Conservation (phyloP, 352 stramenopile species). For the Elongisporangium prolatum region DNA sequence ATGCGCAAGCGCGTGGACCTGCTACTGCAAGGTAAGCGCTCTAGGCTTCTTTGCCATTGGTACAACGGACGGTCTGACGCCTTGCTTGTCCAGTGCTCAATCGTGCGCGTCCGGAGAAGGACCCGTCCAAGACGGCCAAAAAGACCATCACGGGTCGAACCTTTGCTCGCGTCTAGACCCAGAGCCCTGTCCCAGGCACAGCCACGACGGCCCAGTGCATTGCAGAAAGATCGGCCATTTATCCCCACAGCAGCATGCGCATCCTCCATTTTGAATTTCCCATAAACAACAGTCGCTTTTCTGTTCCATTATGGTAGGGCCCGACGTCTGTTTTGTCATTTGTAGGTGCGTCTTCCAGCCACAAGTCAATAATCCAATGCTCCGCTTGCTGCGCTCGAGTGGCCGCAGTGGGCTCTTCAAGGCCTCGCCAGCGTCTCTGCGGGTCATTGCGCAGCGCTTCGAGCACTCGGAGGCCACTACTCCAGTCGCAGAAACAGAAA, state of each 20-base stretch:
- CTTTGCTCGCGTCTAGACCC: constrained; percentile 69
- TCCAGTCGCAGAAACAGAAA: neutral
- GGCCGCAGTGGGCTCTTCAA: neutral
- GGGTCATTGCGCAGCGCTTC: neutral
- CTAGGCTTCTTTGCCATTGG: neutral
- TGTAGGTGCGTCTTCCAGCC: neutral
- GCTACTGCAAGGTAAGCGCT: constrained; percentile 80
- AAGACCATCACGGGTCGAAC: constrained; percentile 91
- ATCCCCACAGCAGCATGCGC: neutral
- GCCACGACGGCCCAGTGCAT: neutral
- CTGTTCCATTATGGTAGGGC: neutral
- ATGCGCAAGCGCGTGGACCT: constrained; percentile 93
- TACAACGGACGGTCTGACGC: constrained; percentile 1
- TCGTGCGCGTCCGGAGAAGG: constrained; percentile 85
- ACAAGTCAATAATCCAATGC: neutral
- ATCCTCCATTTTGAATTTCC: neutral
- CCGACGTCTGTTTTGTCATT: neutral
- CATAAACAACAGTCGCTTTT: neutral
- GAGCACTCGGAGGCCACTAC: neutral
- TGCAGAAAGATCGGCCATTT: neutral
- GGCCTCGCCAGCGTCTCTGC: neutral
- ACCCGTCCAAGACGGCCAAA: constrained; percentile 85
- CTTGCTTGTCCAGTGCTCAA: constrained; percentile 72
- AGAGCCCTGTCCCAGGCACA: neutral
- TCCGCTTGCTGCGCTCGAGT: neutral